A percentile compares a stretch with the other conserved stretches of the same genome.
Evolutionary conservation across 345 rosid species (phyloP).

Genomic region (Lepidium didymum): DNA sequence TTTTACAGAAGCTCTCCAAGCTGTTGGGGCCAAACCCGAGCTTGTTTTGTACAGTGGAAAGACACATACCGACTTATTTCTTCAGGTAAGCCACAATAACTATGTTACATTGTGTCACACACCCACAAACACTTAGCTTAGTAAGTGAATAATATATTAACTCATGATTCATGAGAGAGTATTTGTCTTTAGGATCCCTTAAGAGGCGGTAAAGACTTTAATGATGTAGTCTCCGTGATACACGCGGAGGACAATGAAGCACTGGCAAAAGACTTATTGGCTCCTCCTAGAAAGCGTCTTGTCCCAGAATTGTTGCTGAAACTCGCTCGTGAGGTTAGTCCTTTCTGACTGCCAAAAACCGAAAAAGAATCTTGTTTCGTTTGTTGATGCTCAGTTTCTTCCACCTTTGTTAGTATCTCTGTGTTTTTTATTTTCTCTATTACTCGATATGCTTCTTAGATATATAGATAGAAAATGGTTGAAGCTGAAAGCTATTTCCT

Average conservation of each 20-base stretch:
- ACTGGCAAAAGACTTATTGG: slow-evolving; percentile 50
- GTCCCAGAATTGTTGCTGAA: slow-evolving; percentile 67
- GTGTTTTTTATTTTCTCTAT: not conserved
- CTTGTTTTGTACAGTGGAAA: slow-evolving; percentile 66
- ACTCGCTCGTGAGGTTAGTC: slow-evolving; percentile 74
- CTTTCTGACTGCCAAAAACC: slow-evolving; percentile 39
- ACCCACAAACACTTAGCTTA: not conserved
- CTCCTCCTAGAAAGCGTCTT: slow-evolving; percentile 77
- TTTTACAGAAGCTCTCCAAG: slow-evolving; percentile 54
- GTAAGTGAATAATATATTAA: not conserved
- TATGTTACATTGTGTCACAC: not conserved
- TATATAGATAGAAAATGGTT: slow-evolving; percentile 1
- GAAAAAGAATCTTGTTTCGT: not conserved
- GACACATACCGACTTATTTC: slow-evolving; percentile 88
- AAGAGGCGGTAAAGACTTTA: slow-evolving; percentile 90
- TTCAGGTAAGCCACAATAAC: slow-evolving; percentile 52
- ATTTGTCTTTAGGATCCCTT: slow-evolving; percentile 63
- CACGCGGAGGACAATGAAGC: slow-evolving; percentile 62
- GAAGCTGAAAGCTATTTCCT: not conserved
- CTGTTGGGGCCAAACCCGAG: slow-evolving; percentile 56
- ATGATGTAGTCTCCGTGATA: slow-evolving; percentile 61
- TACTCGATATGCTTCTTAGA: not conserved
- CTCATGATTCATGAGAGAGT: not conserved
- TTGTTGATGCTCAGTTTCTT: not conserved
- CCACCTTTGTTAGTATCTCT: not conserved